A percentile compares a stretch with the other conserved stretches of the same genome.
Conservation (phyloP, 2,329 filamentous ascomycete species). For the Cordyceps tenuipes region DNA sequence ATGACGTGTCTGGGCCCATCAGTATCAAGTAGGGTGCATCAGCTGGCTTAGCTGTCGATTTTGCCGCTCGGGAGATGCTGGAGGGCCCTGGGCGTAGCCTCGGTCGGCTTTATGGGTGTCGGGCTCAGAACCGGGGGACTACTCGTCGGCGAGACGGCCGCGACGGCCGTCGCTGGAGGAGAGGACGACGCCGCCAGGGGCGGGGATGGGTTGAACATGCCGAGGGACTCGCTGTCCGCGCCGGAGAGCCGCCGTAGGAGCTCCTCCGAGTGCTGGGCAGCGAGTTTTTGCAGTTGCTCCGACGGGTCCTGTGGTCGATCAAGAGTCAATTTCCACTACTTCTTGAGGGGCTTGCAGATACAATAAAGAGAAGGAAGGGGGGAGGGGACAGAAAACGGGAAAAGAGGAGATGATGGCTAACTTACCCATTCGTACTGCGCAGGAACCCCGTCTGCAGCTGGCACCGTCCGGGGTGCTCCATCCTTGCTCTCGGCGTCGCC, state of each 20-base stretch:
- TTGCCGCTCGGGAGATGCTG: constrained; percentile 19
- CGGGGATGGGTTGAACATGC: constrained; percentile 9
- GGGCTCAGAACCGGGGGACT: constrained; percentile 28
- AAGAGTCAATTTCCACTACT: too few species aligned
- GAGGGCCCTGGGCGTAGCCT: constrained; percentile 22
- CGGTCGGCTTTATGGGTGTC: constrained; percentile 33
- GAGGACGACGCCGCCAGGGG: neutral
- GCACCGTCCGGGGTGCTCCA: constrained; percentile 43
- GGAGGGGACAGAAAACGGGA: too few species aligned
- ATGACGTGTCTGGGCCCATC: neutral
- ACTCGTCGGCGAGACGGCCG: constrained; percentile 14
- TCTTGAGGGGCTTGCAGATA: too few species aligned
- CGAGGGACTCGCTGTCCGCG: constrained; percentile 19
- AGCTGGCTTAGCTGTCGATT: neutral
- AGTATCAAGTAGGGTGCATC: neutral
- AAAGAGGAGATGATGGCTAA: too few species aligned
- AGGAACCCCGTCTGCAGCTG: constrained; percentile 73
- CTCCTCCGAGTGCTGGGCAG: constrained; percentile 55
- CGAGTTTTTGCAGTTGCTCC: constrained; percentile 61
- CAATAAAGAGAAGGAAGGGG: too few species aligned
- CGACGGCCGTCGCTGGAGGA: neutral
- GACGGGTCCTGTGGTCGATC: constrained; percentile 51
- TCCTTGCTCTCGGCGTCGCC: constrained; percentile 38
- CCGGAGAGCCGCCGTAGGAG: constrained; percentile 46
- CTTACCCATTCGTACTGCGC: constrained; percentile 91